These are phyloP conservation scores for Penicillium flavigenum DNA, from an alignment of 495 filamentous ascomycete genomes.

Conservation along the genomic window DNA sequence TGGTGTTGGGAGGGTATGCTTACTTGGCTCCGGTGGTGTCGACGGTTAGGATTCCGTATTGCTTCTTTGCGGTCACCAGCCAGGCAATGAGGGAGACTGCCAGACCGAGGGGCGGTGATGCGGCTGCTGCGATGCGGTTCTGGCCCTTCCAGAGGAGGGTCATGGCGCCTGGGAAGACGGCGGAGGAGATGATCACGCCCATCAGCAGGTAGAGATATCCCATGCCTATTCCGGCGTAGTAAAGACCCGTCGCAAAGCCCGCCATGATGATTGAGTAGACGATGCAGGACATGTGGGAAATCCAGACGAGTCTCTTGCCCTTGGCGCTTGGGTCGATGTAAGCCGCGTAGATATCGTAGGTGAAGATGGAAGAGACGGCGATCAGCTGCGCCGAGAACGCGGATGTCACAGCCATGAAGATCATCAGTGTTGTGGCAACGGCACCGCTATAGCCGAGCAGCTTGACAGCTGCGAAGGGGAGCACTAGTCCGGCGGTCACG, in stretches of 20 bases:
- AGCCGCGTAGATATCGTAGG: constrained; percentile 84
- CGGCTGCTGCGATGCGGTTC: constrained; percentile 73
- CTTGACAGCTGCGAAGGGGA: constrained; percentile 88
- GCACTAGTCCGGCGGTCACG: constrained; percentile 81
- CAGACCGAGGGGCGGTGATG: constrained; percentile 76
- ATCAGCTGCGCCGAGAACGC: constrained; percentile 89
- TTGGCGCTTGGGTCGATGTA: constrained; percentile 57
- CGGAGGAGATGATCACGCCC: constrained; percentile 86
- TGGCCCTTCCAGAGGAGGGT: constrained; percentile 81
- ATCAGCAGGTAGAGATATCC: constrained; percentile 83
- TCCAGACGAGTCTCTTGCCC: constrained; percentile 80
- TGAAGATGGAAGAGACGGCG: constrained; percentile 88
- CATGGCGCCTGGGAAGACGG: constrained; percentile 79
- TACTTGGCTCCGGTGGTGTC: constrained; percentile 73
- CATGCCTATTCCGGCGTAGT: constrained; percentile 67
- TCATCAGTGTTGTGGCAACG: constrained; percentile 75
- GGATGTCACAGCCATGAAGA: constrained; percentile 96
- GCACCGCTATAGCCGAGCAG: constrained; percentile 87
- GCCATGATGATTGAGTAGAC: constrained; percentile 82
- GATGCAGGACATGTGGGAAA: constrained; percentile 75
- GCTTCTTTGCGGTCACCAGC: constrained; percentile 82
- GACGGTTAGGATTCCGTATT: constrained; percentile 73
- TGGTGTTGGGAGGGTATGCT: constrained; percentile 19
- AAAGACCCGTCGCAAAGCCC: constrained; percentile 76
- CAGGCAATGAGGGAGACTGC: constrained; percentile 77